Conservation (phyloP, 164 flowering plant genomes). For the Santalum album region DNA sequence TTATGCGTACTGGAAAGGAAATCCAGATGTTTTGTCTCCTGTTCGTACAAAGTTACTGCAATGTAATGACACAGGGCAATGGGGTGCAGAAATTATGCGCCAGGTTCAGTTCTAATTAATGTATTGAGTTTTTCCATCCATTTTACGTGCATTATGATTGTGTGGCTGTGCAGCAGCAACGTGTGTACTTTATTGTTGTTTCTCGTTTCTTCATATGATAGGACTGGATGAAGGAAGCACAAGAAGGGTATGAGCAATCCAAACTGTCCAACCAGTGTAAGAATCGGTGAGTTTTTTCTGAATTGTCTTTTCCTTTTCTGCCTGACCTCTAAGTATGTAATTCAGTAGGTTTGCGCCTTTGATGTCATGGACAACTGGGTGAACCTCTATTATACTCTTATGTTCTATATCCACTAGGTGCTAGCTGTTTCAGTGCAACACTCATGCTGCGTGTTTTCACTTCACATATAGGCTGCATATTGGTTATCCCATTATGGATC, state of each 20-base stretch:
- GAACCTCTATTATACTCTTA: too few species aligned
- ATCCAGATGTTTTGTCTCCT: constrained; percentile 65
- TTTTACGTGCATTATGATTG: neutral
- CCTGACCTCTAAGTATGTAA: too few species aligned
- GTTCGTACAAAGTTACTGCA: constrained; percentile 38
- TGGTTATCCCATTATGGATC: too few species aligned
- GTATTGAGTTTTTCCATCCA: neutral
- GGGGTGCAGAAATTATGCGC: constrained; percentile 70
- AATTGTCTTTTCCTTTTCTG: too few species aligned
- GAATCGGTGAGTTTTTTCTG: constrained; percentile 36
- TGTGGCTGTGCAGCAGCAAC: neutral
- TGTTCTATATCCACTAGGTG: too few species aligned
- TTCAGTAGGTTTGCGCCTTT: too few species aligned
- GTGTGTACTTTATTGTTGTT: neutral
- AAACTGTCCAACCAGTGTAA: constrained; percentile 70
- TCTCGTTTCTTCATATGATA: constrained; percentile 14
- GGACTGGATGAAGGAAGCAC: constrained; percentile 67
- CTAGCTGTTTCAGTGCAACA: too few species aligned
- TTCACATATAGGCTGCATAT: too few species aligned
- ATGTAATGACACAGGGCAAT: constrained; percentile 47
- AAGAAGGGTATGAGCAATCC: constrained; percentile 52
- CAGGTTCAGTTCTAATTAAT: constrained; percentile 34
- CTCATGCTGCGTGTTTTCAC: too few species aligned
- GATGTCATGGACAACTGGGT: too few species aligned
- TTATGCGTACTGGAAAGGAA: constrained; percentile 82